Evolutionary conservation across 2,329 filamentous ascomycete species (phyloP), one percentile per base, ranked within the genome.

Genomic region (Nannizziopsis barbatae): DNA sequence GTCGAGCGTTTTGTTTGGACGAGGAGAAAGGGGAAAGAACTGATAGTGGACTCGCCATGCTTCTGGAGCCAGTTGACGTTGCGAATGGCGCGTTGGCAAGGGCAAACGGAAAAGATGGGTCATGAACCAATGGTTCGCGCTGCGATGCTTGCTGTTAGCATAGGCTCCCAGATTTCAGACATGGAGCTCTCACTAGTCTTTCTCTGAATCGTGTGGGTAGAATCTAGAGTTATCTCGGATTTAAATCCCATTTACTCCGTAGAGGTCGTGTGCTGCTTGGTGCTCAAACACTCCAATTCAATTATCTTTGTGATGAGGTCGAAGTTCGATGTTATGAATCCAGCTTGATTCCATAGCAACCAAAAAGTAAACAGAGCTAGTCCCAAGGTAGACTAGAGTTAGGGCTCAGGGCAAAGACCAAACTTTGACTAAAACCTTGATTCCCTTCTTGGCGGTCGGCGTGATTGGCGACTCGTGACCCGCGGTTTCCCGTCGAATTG

Each of bases 11-110:
- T 51, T 68, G 66, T 52, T 60, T 63, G 39, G 66, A 67, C 18
- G 65, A 57, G 37, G 66, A 65, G 42, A 70, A 59, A 20, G 65
- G 58, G 36, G 66, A 65, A 40, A 70, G 59, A n/a, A 64, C 62
- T 4, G 64, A 68, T 30, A 70, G 55, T 45, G 67, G 65, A 49
- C 62, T 63, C 47, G 65, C 59, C 66, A 70, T 70, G 46, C 36
- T 31, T 37, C 3, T 10, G 35, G 22, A 3, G 7, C 22, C 7
- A 27, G 22, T 27, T 7, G 22, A 27, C 22, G 22, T 27, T 27
- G 22, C 22, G 7, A 27, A 7, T 27, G 3, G 22, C 22, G 22
- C 22, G 22, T 4, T 27, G 22, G 7, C 22, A 27, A 27, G 22
- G 22, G 7, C 22, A 27, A 27, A 27, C 3, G 22, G 22, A 27